Evolutionary conservation across 1,139 yeast species (phyloP), one percentile per base, ranked within the genome.

Genomic region (Hansenula sp.): DNA sequence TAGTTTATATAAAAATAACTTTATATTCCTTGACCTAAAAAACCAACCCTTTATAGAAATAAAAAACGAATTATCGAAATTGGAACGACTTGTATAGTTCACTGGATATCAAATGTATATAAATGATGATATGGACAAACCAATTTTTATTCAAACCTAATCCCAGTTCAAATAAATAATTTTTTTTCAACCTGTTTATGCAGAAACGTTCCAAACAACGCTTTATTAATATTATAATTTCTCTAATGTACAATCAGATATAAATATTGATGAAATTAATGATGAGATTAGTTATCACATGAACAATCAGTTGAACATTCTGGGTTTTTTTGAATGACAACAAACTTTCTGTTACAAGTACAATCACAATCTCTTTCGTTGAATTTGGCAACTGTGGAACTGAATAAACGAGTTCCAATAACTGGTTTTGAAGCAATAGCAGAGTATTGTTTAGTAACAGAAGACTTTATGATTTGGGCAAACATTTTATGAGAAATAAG

Each of bases 361-460:
- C 60, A 56, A 29, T 55, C 60, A 40, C 60, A 55, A 35, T 55
- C 60, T 46, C 56, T 49, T 40, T 54, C 57, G 31, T 43, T 45
- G 38, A 46, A 45, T 36, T 47, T 47, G 8, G 41, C 38, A 2
- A 43, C 21, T 15, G 51, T 8, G 5, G 38, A 36, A 13, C 38
- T 36, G 27, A 36, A 36, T 18, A 36, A 13, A 28, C 38, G 38
- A 17, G 33, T 31, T 28, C 38, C 38, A 13, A 36, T 28, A 13
- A 36, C 32, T 28, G 25, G 38, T 17, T 28, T 36, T 6, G 33
- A 17, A 17, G 33, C 38, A n/a, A 28, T 18, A 13, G 38, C 4
- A 18, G 38, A 17, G 33, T 36, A 36, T 36, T 36, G 32, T 13
- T 28, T 36, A 28, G 42, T 36, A 9, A 21, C 25, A 16, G 47